Evolutionary conservation across 257 asterid genomes (phyloP).

Genomic region (Hygrophila difformis): DNA sequence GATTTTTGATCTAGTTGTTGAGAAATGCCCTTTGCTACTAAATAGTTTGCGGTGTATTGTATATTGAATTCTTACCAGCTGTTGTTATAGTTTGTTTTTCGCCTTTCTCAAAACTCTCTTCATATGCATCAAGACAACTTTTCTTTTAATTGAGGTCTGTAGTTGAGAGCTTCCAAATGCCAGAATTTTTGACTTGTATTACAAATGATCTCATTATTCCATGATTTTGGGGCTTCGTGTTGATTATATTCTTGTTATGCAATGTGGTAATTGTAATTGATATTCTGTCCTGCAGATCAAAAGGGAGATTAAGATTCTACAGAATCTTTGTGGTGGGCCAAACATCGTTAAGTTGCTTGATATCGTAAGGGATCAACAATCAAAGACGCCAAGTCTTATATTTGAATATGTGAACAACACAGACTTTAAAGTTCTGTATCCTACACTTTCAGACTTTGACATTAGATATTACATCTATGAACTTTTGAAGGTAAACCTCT

Average conservation of each 20-base stretch:
- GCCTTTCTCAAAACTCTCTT: too few relatives aligned
- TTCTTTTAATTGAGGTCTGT: too few relatives aligned
- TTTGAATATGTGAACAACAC: too few relatives aligned
- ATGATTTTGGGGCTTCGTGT: not conserved
- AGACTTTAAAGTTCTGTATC: slow-evolving; percentile 54
- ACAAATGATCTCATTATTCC: not conserved
- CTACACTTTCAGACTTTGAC: slow-evolving; percentile 48
- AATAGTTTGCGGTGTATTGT: too few relatives aligned
- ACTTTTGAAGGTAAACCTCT: slow-evolving; percentile 36
- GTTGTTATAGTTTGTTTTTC: too few relatives aligned
- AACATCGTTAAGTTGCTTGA: too few relatives aligned
- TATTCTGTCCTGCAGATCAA: slow-evolving; percentile 35
- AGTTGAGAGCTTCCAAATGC: too few relatives aligned
- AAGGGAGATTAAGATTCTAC: slow-evolving; percentile 62
- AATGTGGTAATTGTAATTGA: not conserved
- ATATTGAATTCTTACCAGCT: too few relatives aligned
- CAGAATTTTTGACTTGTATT: too few relatives aligned
- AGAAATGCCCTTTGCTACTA: too few relatives aligned
- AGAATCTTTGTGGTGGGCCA: slow-evolving; percentile 64
- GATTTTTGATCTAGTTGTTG: too few relatives aligned
- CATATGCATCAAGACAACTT: too few relatives aligned
- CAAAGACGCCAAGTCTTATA: slow-evolving; percentile 57
- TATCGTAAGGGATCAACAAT: slow-evolving; percentile 64
- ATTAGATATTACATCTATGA: slow-evolving; percentile 51
- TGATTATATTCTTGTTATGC: not conserved